These are phyloP conservation scores for Plasmodium sp. DNA, from an alignment of 169 alveolate genomes.

Conservation along the genomic window DNA sequence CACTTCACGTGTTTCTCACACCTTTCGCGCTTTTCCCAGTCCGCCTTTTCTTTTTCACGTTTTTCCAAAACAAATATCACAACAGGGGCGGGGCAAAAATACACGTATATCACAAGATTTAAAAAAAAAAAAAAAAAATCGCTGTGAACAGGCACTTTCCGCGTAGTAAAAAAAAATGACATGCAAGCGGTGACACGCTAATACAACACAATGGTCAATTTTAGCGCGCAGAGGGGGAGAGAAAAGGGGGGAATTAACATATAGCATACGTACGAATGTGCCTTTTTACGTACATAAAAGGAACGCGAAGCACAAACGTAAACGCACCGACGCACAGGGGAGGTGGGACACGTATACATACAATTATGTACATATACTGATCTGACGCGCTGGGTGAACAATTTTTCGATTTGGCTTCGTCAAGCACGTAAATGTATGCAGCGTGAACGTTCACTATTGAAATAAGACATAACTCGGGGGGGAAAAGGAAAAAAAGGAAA, in stretches of 20 bases:
- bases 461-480: conserved; percentile 27
- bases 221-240: not conserved
- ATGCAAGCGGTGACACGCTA: not conserved
- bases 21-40: not conserved
- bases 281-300: not conserved
- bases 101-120: not conserved
- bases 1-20: not conserved
- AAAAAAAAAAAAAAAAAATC: not conserved
- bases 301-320: not conserved
- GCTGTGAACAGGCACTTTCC: not conserved
- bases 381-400: not conserved
- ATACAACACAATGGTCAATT: not conserved
- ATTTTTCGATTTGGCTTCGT: conserved; percentile 8
- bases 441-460: conserved; percentile 6
- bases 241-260: not conserved
- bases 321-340: not conserved
- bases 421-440: conserved; percentile 11
- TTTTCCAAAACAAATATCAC: not conserved
- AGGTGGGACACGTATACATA: not conserved
- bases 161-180: not conserved
- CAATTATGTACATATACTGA: conserved; percentile 5
- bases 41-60: not conserved
- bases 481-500: not conserved
- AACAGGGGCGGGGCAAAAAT: not conserved
- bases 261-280: not conserved